Percentiles rank a stretch among this genome's conserved stretches.
Conservation (phyloP, 495 filamentous ascomycete genomes). For the Xylaria venustula region DNA sequence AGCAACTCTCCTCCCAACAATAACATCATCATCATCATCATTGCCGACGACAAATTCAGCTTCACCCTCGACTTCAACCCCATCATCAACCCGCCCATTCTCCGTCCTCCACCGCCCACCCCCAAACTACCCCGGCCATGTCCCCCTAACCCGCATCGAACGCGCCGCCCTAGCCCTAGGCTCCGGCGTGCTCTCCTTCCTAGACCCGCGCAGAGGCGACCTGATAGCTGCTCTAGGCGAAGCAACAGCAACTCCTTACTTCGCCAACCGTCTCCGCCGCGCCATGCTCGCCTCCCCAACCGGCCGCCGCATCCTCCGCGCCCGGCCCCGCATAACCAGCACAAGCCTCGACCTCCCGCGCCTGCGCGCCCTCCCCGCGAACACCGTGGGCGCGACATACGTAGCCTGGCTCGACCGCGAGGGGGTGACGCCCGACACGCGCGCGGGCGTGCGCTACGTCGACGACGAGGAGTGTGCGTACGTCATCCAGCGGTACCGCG, state of each 20-base stretch:
- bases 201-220: constrained; percentile 81
- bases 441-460: constrained; percentile 77
- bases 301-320: constrained; percentile 86
- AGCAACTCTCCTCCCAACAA: background rate
- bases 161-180: constrained; percentile 75
- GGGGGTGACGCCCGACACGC: constrained; percentile 88
- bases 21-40: background rate
- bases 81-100: constrained; percentile 42
- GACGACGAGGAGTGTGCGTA: constrained; percentile 95
- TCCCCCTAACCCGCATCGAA: constrained; percentile 80
- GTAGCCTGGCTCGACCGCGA: constrained; percentile 86
- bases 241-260: constrained; percentile 90
- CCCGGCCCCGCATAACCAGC: constrained; percentile 85
- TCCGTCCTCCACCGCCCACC: constrained; percentile 77
- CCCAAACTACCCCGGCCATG: constrained; percentile 86
- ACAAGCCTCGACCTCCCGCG: constrained; percentile 65
- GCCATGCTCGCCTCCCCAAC: constrained; percentile 84
- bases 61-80: background rate
- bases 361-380: constrained; percentile 68
- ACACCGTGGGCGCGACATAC: constrained; percentile 83
- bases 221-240: constrained; percentile 92
- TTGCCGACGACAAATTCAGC: background rate
- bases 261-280: constrained; percentile 86
- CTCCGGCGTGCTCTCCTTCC: constrained; percentile 74
- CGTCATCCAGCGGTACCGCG: constrained; percentile 97